phyloP scores from a whole-genome alignment of 306 rosid genomes.

The Medicago lupulina region DNA sequence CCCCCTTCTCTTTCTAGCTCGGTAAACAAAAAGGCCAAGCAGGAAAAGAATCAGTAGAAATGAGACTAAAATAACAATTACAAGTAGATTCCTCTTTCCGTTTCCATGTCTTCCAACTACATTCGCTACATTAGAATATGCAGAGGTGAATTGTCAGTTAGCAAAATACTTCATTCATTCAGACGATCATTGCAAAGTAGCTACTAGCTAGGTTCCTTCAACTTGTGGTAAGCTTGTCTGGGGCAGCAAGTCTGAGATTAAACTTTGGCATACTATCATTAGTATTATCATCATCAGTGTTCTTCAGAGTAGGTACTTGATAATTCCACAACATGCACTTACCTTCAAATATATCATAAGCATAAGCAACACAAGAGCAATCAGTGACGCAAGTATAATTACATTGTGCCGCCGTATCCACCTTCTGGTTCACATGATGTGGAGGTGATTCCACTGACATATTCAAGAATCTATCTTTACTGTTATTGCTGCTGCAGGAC shows the following conservation, averaged over 20 bases:
- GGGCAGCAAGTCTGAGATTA: background rate
- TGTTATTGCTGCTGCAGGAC: background rate
- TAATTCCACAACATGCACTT: background rate
- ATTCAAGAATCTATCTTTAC: background rate
- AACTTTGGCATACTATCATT: background rate
- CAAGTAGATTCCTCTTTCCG: background rate
- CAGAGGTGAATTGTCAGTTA: background rate
- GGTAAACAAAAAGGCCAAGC: background rate
- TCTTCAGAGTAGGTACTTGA: background rate
- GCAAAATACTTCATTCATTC: too few species aligned
- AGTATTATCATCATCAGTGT: background rate
- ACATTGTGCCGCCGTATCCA: background rate
- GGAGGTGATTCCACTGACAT: background rate
- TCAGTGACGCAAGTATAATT: background rate
- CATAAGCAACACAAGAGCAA: background rate
- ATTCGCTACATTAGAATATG: slow-evolving; percentile 21
- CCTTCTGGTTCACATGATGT: background rate
- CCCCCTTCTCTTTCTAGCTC: background rate
- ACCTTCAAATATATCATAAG: background rate
- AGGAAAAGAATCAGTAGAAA: background rate
- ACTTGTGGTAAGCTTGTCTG: too few species aligned
- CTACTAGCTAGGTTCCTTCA: too few species aligned
- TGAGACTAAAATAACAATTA: background rate
- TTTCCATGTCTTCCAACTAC: background rate
- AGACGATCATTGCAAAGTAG: too few species aligned